Base-by-base conservation (phyloP, 2,329 filamentous ascomycete species). In the Thielaviopsis musarum region DNA sequence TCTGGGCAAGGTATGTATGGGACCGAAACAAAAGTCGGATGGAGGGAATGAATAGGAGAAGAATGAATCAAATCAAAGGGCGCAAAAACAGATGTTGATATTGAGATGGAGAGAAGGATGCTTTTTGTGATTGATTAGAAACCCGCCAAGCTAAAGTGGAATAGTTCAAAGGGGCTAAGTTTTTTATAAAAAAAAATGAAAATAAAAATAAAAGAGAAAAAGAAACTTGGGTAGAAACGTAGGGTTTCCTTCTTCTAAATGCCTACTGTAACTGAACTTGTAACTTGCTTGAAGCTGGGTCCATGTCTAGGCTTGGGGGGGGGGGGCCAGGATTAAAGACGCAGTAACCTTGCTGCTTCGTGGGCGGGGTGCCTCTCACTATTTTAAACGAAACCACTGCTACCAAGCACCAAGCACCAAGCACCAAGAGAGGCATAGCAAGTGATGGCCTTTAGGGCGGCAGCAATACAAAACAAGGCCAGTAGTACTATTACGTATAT, bases 301-400 rank as follows among this genome's bases (percentile, higher is more conserved):
- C 55, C n/a, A 48, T 19, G 53, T 38, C 24, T 12, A 30, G 30
- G 53, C 28, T 9, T 12, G 21, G 52, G 19, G n/a, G n/a, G 10
- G 22, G 4, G 30, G 26, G 34, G 26, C 13, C 53, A 54, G 52
- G 52, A 54, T 54, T 54, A 41, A 19, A 30, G 53, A 55, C 56
- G 51, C 19, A 45, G 45, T 15, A 19, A 15, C 21, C 17, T 52
- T 1, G 21, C 51, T 17, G 10, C 51, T 52, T 34, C 21, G 26
- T 60, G 53, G 53, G 52, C 24, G 24, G 52, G 59, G 60, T 59
- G 41, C 59, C 58, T 56, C 54, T 22, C 34, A 56, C 48, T 58
- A 58, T 58, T 45, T 58, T 58, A 58, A 58, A 58, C 49, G 48
- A 58, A 52, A 52, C 56, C 49, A 53, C 24, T 38, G 48, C 56